Percentiles rank a stretch among this genome's conserved stretches.
Evolutionary conservation across 2,329 filamentous ascomycete genomes (phyloP).

Genomic region (Epichloe typhina): DNA sequence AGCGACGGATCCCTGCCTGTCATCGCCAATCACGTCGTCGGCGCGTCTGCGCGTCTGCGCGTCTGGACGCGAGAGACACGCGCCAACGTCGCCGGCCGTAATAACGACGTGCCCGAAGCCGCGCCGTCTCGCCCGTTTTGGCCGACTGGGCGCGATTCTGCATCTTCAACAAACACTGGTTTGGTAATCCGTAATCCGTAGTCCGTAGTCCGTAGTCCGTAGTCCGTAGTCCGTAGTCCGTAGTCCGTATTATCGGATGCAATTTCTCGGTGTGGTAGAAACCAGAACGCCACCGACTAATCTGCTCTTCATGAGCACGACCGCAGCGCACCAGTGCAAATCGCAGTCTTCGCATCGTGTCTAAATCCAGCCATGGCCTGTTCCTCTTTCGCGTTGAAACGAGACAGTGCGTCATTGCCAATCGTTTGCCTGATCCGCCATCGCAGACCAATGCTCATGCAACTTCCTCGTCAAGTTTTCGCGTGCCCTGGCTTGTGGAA

Average conservation of each 20-base stretch:
- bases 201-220: no score
- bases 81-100: background rate
- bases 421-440: background rate
- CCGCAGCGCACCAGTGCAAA: background rate
- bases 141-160: background rate
- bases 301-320: background rate
- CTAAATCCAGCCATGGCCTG: background rate
- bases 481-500: background rate
- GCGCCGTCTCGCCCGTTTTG: background rate
- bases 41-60: background rate
- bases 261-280: no score
- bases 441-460: background rate
- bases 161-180: no score
- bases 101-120: background rate
- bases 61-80: constrained; percentile 1
- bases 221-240: no score
- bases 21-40: background rate
- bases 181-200: no score
- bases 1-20: background rate
- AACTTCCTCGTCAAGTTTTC: background rate
- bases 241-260: no score
- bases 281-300: no score
- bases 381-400: constrained; percentile 7
- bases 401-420: background rate
- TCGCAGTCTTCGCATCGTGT: background rate